These are phyloP conservation scores for Penicillium sp. DNA, from an alignment of 2,329 filamentous ascomycete genomes.

Conservation along the genomic window DNA sequence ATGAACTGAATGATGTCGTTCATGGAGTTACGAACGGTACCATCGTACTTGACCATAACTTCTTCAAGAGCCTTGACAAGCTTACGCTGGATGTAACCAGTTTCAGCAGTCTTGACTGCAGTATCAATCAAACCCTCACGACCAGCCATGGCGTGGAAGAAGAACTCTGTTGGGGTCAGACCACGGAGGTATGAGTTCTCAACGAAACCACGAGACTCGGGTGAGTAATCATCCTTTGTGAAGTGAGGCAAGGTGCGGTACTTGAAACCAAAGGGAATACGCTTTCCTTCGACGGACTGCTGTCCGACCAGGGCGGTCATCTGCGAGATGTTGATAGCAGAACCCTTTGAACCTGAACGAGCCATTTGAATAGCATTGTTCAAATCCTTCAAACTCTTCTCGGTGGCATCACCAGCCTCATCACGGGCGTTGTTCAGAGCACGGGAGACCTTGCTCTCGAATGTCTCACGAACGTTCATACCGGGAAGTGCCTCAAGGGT, in stretches of 20 bases:
- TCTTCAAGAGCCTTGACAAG: constrained; percentile 98
- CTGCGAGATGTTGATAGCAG: constrained; percentile 98
- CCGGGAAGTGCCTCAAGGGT: constrained; percentile 88
- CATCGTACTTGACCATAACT: constrained; percentile 95
- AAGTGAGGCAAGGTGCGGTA: constrained; percentile 97
- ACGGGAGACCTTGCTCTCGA: constrained; percentile 95
- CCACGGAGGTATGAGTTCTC: constrained; percentile 98
- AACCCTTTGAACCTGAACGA: constrained; percentile 94
- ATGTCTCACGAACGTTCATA: constrained; percentile 98
- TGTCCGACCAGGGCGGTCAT: constrained; percentile 98
- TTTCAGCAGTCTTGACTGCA: constrained; percentile 98
- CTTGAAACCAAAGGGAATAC: constrained; percentile 99
- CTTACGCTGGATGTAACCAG: constrained; percentile 97
- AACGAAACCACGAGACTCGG: constrained; percentile 94
- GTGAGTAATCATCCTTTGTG: constrained; percentile 98
- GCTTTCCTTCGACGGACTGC: constrained; percentile 97
- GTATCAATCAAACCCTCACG: constrained; percentile 99
- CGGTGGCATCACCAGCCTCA: constrained; percentile 87
- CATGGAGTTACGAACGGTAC: constrained; percentile 93
- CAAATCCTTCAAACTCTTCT: constrained; percentile 87
- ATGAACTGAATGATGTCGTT: constrained; percentile 97
- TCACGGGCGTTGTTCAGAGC: constrained; percentile 95
- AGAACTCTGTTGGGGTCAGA: constrained; percentile 93
- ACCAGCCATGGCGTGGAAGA: constrained; percentile 99
- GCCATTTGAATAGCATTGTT: constrained; percentile 99